Evolutionary conservation across 352 stramenopile genomes (phyloP), one percentile per base, ranked within the genome.

Genomic region (Pythium aquatile): DNA sequence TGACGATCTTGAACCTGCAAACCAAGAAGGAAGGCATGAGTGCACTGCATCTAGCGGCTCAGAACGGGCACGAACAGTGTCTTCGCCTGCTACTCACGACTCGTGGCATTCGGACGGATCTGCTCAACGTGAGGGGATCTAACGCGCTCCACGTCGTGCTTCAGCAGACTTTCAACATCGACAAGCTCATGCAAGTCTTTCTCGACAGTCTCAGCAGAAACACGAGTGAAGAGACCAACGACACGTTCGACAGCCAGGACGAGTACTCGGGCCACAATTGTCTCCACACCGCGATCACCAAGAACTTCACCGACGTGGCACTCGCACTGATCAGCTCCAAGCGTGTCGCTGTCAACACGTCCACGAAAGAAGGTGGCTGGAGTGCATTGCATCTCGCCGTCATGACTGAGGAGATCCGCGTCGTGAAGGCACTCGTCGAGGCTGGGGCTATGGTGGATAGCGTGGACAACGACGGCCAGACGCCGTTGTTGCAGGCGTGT

Each of bases 141-240:
- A 91, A 81, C 26, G 75, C 78, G 1, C 61, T 93, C 16, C 81
- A 93, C 52, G 65, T 91, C 10, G 75, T 76, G n/a, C 68, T 91
- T 0, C 63, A 77, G 33, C 79, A 84, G 48, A 78, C 74, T 5
- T 93, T 93, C 48, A 75, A 88, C 55, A 82, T 92, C 33, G 77
- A 87, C 0, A 70, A 70, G 20, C 75, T 92, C 5, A 58, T 88
- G 2, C 42, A 75, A 0, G 60, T 67, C 8, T 88, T 92, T 53
- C 54, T 85, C 24, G 32, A 63, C 2, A 51, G 69, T 10, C 14
- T 56, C 3, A 33, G 4, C 14, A 42, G n/a, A 9, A 44, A 44
- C 52, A 44, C 32, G 5, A 58, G 30, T 49, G 65, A 57, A 3
- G 65, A 59, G 20, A 57, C 29, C 9, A 57, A 70, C n/a, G 61